phyloP scores from a whole-genome alignment of 495 filamentous ascomycete species.

The Gamarada debralockiae region DNA sequence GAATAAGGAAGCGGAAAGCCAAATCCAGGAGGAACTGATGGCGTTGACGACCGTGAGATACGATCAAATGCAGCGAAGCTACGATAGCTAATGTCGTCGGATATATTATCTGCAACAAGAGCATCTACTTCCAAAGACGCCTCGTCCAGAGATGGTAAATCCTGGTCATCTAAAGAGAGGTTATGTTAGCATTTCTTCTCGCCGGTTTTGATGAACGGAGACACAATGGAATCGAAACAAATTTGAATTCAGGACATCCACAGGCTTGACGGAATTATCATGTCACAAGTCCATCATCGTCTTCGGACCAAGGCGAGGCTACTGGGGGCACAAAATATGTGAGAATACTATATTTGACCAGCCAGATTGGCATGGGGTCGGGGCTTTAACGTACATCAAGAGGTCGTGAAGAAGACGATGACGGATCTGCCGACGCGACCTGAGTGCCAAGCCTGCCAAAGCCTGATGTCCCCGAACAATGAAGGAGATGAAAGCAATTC shows the following conservation, averaged over 20 bases:
- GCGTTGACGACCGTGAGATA: constrained; percentile 48
- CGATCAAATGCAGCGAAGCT: constrained; percentile 31
- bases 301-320: constrained; percentile 38
- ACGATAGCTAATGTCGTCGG: constrained; percentile 26
- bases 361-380: constrained; percentile 29
- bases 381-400: constrained; percentile 74
- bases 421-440: constrained; percentile 53
- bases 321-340: constrained; percentile 34
- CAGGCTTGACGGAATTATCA: constrained; percentile 31
- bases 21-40: constrained; percentile 64
- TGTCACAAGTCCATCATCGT: constrained; percentile 50
- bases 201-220: neutral
- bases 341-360: constrained; percentile 50
- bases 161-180: constrained; percentile 21
- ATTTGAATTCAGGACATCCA: neutral
- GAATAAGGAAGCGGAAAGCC: constrained; percentile 50
- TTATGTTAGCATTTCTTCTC: constrained; percentile 12
- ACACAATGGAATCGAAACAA: neutral
- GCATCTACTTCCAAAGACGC: constrained; percentile 52
- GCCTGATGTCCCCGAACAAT: constrained; percentile 22
- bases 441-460: constrained; percentile 31
- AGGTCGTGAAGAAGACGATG: constrained; percentile 63
- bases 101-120: constrained; percentile 48
- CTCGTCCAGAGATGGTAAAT: constrained; percentile 46
- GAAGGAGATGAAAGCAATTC: constrained; percentile 30